Percentiles rank a stretch among this genome's conserved stretches.
These are phyloP conservation scores for Adansonia grandidieri DNA, from an alignment of 441 rosid genomes.

Conservation along the genomic window DNA sequence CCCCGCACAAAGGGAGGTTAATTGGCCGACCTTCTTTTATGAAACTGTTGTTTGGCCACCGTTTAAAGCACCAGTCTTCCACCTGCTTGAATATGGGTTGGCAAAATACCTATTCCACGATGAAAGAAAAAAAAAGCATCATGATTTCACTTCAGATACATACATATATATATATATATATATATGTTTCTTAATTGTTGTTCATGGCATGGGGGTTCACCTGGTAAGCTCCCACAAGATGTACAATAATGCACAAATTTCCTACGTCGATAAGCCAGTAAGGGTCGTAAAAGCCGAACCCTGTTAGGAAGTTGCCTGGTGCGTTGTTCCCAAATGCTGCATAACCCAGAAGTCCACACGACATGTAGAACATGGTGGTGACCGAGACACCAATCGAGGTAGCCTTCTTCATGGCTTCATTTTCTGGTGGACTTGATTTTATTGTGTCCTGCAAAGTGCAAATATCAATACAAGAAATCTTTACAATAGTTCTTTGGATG, in stretches of 20 bases:
- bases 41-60: slow-evolving; percentile 53
- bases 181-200: neutral
- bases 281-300: slow-evolving; percentile 63
- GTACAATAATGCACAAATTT: slow-evolving; percentile 56
- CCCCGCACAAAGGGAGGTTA: slow-evolving; percentile 41
- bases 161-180: neutral
- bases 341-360: slow-evolving; percentile 62
- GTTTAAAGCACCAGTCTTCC: slow-evolving; percentile 45
- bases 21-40: slow-evolving; percentile 42
- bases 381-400: slow-evolving; percentile 41
- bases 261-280: slow-evolving; percentile 69
- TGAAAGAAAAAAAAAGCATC: neutral
- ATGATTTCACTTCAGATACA: neutral
- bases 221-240: slow-evolving; percentile 65
- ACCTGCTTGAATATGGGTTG: slow-evolving; percentile 59
- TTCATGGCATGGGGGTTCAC: neutral
- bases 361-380: slow-evolving; percentile 57
- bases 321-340: slow-evolving; percentile 62
- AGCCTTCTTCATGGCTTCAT: slow-evolving; percentile 62
- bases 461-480: neutral
- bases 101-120: slow-evolving; percentile 44
- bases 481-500: too few relatives aligned
- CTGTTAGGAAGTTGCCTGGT: slow-evolving; percentile 66
- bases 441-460: slow-evolving; percentile 51
- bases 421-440: slow-evolving; percentile 61